Evolutionary conservation across 257 asterid species (phyloP).

Genomic region (Fraxinus cuspidata): DNA sequence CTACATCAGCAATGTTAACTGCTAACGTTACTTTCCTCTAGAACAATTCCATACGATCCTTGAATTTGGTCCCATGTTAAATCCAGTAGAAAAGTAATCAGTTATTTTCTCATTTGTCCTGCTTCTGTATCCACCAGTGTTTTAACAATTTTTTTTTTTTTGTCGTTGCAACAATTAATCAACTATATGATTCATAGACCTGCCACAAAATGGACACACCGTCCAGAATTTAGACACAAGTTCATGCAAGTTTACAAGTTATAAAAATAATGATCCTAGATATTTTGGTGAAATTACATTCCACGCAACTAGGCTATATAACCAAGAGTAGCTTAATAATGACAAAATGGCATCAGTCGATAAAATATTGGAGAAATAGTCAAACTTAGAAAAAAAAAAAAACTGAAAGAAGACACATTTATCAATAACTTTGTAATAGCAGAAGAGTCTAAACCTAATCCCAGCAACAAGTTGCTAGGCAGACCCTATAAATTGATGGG

Average conservation of each 20-base stretch:
- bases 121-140: not conserved
- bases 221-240: slow-evolving; percentile 14
- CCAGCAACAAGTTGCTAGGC: not conserved
- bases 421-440: not conserved
- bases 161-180: slow-evolving; percentile 17
- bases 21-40: not conserved
- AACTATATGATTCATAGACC: slow-evolving; percentile 16
- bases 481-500: not conserved
- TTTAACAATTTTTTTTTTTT: not conserved
- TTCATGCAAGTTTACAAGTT: slow-evolving; percentile 20
- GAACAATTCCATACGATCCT: slow-evolving; percentile 12
- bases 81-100: not conserved
- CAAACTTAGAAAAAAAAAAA: not conserved
- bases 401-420: not conserved
- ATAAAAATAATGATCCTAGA: not conserved
- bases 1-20: no score
- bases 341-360: not conserved
- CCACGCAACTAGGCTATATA: not conserved
- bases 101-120: not conserved
- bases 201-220: slow-evolving; percentile 14
- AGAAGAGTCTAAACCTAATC: not conserved
- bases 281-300: slow-evolving; percentile 8
- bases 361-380: not conserved
- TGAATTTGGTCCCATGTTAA: not conserved
- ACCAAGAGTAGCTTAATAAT: slow-evolving; percentile 20